A percentile compares a stretch with the other conserved stretches of the same genome.
phyloP scores from a whole-genome alignment of 805 yeast genomes.

The Ogataea zsoltii region DNA sequence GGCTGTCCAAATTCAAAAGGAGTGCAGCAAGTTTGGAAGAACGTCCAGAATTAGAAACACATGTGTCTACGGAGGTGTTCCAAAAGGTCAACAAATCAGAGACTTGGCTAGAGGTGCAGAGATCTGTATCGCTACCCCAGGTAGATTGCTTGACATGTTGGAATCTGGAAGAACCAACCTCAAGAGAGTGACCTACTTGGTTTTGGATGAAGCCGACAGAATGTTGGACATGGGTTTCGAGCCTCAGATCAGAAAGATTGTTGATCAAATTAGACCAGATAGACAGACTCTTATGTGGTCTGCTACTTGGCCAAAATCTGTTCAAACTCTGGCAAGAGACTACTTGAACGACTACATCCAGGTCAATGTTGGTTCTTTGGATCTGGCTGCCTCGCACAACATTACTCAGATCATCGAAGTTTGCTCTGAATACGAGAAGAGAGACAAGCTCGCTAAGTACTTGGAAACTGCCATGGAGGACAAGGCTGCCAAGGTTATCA shows the following conservation, averaged over 20 bases:
- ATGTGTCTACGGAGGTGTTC: constrained; percentile 99
- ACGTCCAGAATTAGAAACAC: constrained; percentile 94
- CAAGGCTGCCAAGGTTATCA: constrained; percentile 72
- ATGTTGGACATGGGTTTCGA: constrained; percentile 99
- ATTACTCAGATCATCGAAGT: constrained; percentile 94
- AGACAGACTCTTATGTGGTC: constrained; percentile 99
- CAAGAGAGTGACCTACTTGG: constrained; percentile 94
- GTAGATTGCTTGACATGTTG: constrained; percentile 97
- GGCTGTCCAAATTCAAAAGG: constrained; percentile 96
- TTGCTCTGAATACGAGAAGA: constrained; percentile 87
- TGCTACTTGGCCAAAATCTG: constrained; percentile 99
- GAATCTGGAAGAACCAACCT: constrained; percentile 93
- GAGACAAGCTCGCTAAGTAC: constrained; percentile 84
- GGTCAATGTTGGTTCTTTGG: constrained; percentile 94
- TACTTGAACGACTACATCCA: constrained; percentile 91
- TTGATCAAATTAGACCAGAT: constrained; percentile 95
- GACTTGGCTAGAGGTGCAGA: constrained; percentile 94
- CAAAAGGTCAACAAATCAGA: constrained; percentile 96
- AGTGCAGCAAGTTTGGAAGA: constrained; percentile 91
- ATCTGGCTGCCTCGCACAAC: constrained; percentile 94
- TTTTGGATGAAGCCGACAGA: constrained; percentile 98
- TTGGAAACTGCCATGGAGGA: constrained; percentile 77
- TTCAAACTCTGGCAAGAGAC: constrained; percentile 88
- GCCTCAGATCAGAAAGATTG: constrained; percentile 98
- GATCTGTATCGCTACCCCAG: constrained; percentile 97